Conservation (phyloP, 495 filamentous ascomycete genomes). For the Chaetomium fimeti region DNA sequence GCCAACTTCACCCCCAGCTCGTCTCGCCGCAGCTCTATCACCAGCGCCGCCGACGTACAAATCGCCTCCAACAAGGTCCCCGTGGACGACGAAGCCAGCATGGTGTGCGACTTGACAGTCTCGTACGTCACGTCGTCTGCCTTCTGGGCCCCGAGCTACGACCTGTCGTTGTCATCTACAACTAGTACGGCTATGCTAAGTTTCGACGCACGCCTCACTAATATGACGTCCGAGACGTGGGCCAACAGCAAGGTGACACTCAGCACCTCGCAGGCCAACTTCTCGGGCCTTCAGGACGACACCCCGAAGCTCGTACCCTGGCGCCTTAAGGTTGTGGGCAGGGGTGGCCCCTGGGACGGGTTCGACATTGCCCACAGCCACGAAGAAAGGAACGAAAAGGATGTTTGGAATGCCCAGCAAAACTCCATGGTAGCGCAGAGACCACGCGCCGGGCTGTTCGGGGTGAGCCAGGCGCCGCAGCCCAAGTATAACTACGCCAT, state of each 20-base stretch:
- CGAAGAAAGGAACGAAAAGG: conserved; percentile 33
- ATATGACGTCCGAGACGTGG: conserved; percentile 68
- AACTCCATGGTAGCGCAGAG: conserved; percentile 28
- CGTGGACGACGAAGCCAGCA: conserved; percentile 23
- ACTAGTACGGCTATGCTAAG: conserved; percentile 53
- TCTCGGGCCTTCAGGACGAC: conserved; percentile 57
- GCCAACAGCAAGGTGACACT: conserved; percentile 61
- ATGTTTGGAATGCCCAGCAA: conserved; percentile 29
- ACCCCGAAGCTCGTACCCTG: conserved; percentile 60
- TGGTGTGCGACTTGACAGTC: conserved; percentile 52
- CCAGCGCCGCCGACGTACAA: conserved; percentile 40
- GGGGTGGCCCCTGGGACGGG: conserved; percentile 21
- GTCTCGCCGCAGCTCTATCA: conserved; percentile 56
- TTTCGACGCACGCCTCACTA: conserved; percentile 64
- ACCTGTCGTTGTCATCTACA: conserved; percentile 60
- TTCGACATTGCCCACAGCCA: conserved; percentile 29
- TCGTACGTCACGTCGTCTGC: conserved; percentile 64
- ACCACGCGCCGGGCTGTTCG: conserved; percentile 39
- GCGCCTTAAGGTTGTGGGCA: conserved; percentile 52
- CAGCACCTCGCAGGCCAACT: conserved; percentile 66
- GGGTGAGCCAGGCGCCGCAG: conserved; percentile 20
- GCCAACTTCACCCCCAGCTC: conserved; percentile 51
- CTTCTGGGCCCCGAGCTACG: conserved; percentile 65
- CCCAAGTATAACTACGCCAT: neutral
- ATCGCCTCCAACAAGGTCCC: conserved; percentile 29